A percentile compares a stretch with the other conserved stretches of the same genome.
Conservation (phyloP, 2,329 filamentous ascomycete species). For the Aureobasidium sp. region DNA sequence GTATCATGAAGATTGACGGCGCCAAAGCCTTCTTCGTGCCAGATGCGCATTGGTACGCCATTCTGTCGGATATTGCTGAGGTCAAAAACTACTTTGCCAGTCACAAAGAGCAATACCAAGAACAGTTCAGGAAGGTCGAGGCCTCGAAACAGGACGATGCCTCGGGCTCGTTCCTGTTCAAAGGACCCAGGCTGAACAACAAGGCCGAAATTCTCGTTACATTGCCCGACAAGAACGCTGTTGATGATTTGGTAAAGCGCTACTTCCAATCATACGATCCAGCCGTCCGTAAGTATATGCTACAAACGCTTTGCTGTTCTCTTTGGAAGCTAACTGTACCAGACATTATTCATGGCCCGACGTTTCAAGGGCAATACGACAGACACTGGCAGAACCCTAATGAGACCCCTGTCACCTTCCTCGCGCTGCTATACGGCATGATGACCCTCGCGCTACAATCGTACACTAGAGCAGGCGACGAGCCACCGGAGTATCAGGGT, state of each 20-base stretch:
- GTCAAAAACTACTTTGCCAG: conserved; percentile 82
- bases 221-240: conserved; percentile 70
- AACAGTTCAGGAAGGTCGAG: conserved; percentile 68
- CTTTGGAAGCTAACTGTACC: neutral
- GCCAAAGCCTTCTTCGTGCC: conserved; percentile 41
- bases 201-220: conserved; percentile 70
- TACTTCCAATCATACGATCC: conserved; percentile 81
- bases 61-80: conserved; percentile 62
- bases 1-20: conserved; percentile 45
- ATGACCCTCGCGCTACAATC: conserved; percentile 70
- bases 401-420: conserved; percentile 67
- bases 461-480: conserved; percentile 70
- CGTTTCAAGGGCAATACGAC: conserved; percentile 67
- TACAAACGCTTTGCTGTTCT: neutral
- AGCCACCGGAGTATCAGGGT: conserved; percentile 70
- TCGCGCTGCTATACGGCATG: conserved; percentile 68
- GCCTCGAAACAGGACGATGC: conserved; percentile 54
- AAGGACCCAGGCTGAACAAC: conserved; percentile 58
- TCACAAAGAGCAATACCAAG: conserved; percentile 84
- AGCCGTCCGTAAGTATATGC: conserved; percentile 43
- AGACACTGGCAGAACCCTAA: conserved; percentile 63
- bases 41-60: conserved; percentile 45
- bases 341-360: conserved; percentile 55
- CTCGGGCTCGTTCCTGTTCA: conserved; percentile 72
- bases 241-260: conserved; percentile 76